Percentiles rank a stretch among this genome's conserved stretches.
Evolutionary conservation across 371 early-diverging fungal species (phyloP).

Genomic region (Apophysomyces ossiformis): DNA sequence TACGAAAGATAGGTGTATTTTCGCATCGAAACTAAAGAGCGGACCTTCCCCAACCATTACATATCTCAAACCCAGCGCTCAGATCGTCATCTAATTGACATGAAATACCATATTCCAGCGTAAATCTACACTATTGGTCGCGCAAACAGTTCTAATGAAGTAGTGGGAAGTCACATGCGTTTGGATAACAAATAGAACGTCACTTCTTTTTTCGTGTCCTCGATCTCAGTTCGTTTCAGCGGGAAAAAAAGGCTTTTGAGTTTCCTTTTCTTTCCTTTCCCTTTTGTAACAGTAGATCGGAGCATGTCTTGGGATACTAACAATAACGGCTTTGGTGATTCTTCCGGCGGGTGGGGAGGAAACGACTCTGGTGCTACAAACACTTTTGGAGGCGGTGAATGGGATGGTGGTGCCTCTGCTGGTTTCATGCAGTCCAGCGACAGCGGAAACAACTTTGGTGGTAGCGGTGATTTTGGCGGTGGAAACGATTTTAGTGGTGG

Average conservation of each 20-base stretch:
- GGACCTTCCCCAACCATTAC: no score
- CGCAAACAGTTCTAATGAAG: no score
- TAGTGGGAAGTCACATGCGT: no score
- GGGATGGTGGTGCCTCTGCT: slow-evolving; percentile 13
- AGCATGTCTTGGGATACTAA: slow-evolving; percentile 30
- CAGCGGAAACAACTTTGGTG: slow-evolving; percentile 13
- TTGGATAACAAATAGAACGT: neutral
- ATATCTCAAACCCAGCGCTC: no score
- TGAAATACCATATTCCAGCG: no score
- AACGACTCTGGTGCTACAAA: neutral
- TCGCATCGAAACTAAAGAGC: no score
- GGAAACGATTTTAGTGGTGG: neutral
- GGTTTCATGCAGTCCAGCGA: slow-evolving; percentile 12
- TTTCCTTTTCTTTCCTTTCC: neutral
- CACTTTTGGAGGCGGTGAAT: slow-evolving; percentile 17
- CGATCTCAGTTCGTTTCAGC: neutral
- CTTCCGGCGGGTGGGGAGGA: slow-evolving; percentile 22
- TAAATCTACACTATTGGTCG: no score
- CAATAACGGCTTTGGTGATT: slow-evolving; percentile 16
- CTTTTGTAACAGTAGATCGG: neutral
- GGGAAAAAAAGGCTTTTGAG: neutral
- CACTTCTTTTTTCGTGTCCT: neutral
- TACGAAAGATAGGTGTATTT: no score
- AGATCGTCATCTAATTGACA: no score
- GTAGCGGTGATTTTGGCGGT: slow-evolving; percentile 10